Base-by-base conservation (phyloP, 371 early-diverging fungal species). In the Mucor lusitanicus region DNA sequence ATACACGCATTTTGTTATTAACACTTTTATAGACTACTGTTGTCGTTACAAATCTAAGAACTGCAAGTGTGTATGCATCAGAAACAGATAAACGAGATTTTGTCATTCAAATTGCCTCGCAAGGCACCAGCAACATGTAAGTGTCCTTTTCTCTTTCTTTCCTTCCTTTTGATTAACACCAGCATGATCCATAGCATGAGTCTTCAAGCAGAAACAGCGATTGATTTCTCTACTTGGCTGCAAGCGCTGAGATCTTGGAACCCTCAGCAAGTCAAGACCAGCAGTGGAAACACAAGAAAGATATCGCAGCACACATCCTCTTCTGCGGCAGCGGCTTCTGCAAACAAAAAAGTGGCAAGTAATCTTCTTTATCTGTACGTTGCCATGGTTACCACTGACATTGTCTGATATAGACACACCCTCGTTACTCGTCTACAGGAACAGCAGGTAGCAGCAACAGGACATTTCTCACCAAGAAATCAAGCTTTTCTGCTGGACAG, bases 221-320 rank as follows among this genome's bases (percentile, higher is more conserved):
- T 72, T 21, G 78, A 77, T n/a, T 71, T 71, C n/a, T 67, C 64
- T 1, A 42, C 61, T 21, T 77, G 78, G 78, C 40, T 74, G 27
- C 65, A 72, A 19, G 72, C 74, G 8, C 39, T 77, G 1, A 60
- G 59, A 3, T 66, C 70, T 28, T 77, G 74, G 74, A 65, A 68
- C 35, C 59, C 35, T 13, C 59, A 68, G 13, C 53, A 68, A 59
- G 17, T 39, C 23, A 59, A 27, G 3, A 39, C 44, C 13, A 40
- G 28, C 30, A 66, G n/a, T 15, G 39, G 30, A 0, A 5, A 11
- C 9, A 53, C 53, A 27, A 25, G 27, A 53, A 53, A 53, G 15
- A 27, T 53, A 27, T 53, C 25, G 12, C 53, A 53, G 1, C 53
- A 53, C 17, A 40, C 13, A 17, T 9, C 40, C 15, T 53, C 53